Percentiles rank a stretch among this genome's conserved stretches.
Conservation (phyloP, 257 asterid genomes). For the Penstemon newberryi region DNA sequence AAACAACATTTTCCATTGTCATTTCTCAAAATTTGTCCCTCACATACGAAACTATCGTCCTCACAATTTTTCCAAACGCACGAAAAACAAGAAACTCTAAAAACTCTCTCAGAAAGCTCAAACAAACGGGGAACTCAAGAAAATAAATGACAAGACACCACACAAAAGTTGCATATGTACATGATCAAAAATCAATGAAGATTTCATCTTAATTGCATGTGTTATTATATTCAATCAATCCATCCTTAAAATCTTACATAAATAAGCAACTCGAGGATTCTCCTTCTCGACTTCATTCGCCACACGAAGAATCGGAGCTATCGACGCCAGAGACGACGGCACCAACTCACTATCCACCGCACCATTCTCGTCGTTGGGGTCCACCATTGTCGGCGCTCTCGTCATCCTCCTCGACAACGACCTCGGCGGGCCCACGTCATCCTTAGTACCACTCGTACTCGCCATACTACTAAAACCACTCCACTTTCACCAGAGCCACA, state of each 20-base stretch:
- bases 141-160: too few species aligned
- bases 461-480: slow-evolving; percentile 53
- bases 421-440: slow-evolving; percentile 59
- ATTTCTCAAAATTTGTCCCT: too few species aligned
- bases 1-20: too few species aligned
- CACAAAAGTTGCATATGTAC: background rate
- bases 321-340: slow-evolving; percentile 80
- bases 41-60: too few species aligned
- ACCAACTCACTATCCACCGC: slow-evolving; percentile 88
- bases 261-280: slow-evolving; percentile 70
- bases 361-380: slow-evolving; percentile 56
- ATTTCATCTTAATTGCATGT: too few species aligned
- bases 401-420: slow-evolving; percentile 53
- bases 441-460: slow-evolving; percentile 84
- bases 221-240: too few species aligned
- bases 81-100: too few species aligned
- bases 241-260: slow-evolving; percentile 49
- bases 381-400: slow-evolving; percentile 66
- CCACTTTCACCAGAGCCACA: slow-evolving; percentile 17
- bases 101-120: too few species aligned
- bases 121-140: too few species aligned
- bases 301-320: slow-evolving; percentile 90
- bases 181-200: background rate
- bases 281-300: slow-evolving; percentile 82
- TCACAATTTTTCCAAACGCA: too few species aligned